phyloP scores from a whole-genome alignment of 768 basidiomycete genomes.

The Lyophyllum decastes region DNA sequence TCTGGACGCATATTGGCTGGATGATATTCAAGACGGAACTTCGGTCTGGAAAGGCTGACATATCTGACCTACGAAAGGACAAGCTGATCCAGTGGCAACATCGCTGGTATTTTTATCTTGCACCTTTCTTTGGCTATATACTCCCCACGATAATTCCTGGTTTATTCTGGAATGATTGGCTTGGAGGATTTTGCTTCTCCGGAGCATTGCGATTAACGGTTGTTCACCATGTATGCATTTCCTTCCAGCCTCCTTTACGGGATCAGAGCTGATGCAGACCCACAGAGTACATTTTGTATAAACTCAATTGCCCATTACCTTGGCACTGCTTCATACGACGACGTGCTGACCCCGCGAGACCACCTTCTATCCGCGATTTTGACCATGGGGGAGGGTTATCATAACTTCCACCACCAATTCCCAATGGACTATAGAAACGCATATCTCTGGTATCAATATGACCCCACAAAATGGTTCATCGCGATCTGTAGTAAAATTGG shows the following conservation, averaged over 20 bases:
- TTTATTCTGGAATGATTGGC: constrained; percentile 72
- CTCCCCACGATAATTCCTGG: constrained; percentile 73
- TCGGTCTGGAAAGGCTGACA: constrained; percentile 69
- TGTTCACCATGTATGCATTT: constrained; percentile 73
- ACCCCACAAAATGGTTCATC: constrained; percentile 97
- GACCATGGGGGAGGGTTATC: constrained; percentile 88
- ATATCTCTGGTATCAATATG: constrained; percentile 81
- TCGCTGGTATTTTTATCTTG: constrained; percentile 64
- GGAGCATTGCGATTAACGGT: constrained; percentile 71
- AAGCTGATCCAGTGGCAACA: constrained; percentile 79
- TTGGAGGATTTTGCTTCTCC: constrained; percentile 76
- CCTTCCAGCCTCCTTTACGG: constrained; percentile 9
- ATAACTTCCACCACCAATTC: constrained; percentile 91
- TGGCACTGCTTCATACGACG: constrained; percentile 80
- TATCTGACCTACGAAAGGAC: constrained; percentile 72
- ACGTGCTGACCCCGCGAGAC: constrained; percentile 75
- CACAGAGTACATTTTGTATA: constrained; percentile 83
- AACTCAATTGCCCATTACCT: constrained; percentile 89
- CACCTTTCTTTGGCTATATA: constrained; percentile 65
- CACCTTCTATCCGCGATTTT: constrained; percentile 80
- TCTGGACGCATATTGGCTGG: constrained; percentile 86
- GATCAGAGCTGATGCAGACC: not conserved
- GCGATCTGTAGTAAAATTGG: constrained; percentile 59
- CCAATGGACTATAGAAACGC: constrained; percentile 88
- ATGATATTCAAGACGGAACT: constrained; percentile 76